Evolutionary conservation across 1,284 basidiomycete species (phyloP).

Genomic region (Tilletia caries): DNA sequence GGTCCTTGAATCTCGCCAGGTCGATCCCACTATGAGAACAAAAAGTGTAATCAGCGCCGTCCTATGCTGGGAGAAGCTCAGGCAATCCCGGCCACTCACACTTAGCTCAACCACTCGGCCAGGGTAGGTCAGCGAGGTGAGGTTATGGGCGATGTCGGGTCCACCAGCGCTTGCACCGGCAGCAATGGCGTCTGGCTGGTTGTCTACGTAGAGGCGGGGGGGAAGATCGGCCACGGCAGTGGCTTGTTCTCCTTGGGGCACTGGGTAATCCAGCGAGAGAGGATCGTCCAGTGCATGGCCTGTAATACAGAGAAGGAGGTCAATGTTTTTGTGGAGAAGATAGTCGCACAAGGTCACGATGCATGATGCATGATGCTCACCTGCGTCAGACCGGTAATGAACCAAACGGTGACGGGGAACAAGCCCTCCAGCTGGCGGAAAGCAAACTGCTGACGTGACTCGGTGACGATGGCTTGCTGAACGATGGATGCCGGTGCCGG

Average conservation of each 20-base stretch:
- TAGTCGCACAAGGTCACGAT: neutral
- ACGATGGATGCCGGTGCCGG: constrained; percentile 35
- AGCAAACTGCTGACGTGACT: constrained; percentile 34
- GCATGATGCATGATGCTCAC: neutral
- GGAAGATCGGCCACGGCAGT: constrained; percentile 36
- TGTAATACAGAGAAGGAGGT: constrained; percentile 18
- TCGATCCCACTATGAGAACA: constrained; percentile 23
- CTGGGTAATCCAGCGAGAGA: constrained; percentile 29
- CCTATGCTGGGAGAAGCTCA: neutral
- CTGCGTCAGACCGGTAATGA: constrained; percentile 34
- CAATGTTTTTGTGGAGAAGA: neutral
- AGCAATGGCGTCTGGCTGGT: constrained; percentile 31
- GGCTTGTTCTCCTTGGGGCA: constrained; percentile 36
- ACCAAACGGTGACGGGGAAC: constrained; percentile 35
- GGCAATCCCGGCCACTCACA: neutral
- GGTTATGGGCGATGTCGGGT: constrained; percentile 35
- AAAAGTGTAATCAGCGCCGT: neutral
- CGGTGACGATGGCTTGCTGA: constrained; percentile 40
- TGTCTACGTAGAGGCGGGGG: constrained; percentile 32
- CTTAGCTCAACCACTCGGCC: constrained; percentile 28
- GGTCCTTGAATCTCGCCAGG: constrained; percentile 34
- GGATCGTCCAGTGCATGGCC: constrained; percentile 43
- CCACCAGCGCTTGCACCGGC: constrained; percentile 34
- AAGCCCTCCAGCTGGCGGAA: constrained; percentile 38
- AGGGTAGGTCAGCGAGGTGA: constrained; percentile 29